These are phyloP conservation scores for Populus hybrid DNA, from an alignment of 441 rosid species.

Conservation along the genomic window DNA sequence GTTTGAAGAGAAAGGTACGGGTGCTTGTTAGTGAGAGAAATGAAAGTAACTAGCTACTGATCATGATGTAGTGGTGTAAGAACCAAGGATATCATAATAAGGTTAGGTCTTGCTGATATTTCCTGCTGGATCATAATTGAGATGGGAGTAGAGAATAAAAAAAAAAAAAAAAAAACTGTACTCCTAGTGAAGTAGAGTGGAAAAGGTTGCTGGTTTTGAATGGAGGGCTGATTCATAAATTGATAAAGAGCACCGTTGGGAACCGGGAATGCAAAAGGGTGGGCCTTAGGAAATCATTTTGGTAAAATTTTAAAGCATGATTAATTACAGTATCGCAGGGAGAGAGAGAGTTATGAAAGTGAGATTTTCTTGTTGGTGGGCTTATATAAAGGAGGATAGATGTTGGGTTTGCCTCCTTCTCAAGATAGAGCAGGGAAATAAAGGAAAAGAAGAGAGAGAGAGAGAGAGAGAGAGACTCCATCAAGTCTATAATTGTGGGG, in stretches of 20 bases:
- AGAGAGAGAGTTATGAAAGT: slow-evolving; percentile 26
- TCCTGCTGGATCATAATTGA: slow-evolving; percentile 8
- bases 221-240: background rate
- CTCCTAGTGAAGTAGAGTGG: slow-evolving; percentile 18
- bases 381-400: slow-evolving; percentile 54
- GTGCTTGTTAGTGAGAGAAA: slow-evolving; percentile 11
- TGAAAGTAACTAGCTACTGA: background rate
- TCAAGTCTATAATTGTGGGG: slow-evolving; percentile 12
- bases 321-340: slow-evolving; percentile 19
- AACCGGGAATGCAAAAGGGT: slow-evolving; percentile 23
- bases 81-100: slow-evolving; percentile 15
- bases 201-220: background rate
- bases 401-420: slow-evolving; percentile 45
- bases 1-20: slow-evolving; percentile 28
- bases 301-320: slow-evolving; percentile 32
- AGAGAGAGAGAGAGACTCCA: slow-evolving; percentile 10
- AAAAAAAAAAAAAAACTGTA: background rate
- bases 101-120: slow-evolving; percentile 31
- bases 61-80: slow-evolving; percentile 24
- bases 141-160: background rate
- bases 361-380: slow-evolving; percentile 36
- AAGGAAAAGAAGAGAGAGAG: slow-evolving; percentile 2
- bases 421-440: slow-evolving; percentile 19
- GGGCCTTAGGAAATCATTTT: slow-evolving; percentile 41
- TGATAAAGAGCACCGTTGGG: slow-evolving; percentile 20